Evolutionary conservation across 1,284 basidiomycete genomes (phyloP), one percentile per base, ranked within the genome.

Genomic region (Kwoniella shivajii): DNA sequence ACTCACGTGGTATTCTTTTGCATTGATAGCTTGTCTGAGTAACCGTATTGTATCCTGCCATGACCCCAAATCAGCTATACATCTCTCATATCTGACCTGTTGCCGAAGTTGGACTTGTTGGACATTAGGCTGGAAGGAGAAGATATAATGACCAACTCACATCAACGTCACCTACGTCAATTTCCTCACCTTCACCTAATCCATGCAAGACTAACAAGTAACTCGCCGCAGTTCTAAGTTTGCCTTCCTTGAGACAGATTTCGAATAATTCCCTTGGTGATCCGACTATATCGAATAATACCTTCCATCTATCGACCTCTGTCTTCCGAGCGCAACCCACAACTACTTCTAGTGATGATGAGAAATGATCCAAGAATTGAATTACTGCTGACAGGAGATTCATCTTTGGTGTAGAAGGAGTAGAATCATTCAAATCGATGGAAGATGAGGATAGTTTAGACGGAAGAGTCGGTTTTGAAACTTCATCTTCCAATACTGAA

Each of bases 301-400:
- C 84, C 33, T 83, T 84, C 96, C 96, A 99, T 44, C 90, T 81
- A 6, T 90, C 88, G 68, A 95, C 85, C 77, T 99, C 96, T 3
- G 93, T 99, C 80, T 99, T 99, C 46, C 96, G 83, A 7, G 96
- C 96, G 71, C 95, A 98, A 6, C 90, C 88, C 7, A 98, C 95
- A 1, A 99, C 90, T 4, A 99, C 93, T 59, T 96, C 90, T 51
- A 98, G 80, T 4, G 89, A 85, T 50, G 85, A 87, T 57, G 92
- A 88, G 72, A 98, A 99, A 74, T 98, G 86, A 72, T 99, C 95
- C 64, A 99, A 79, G 71, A 99, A 99, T 61, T 90, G 88, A 51
- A 97, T 83, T 1, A 90, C 88, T 0, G 82, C 80, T 0, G 87
- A 82, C 10, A 98, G 78, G 2, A 88, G 80, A 9, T 27, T 26